Base-by-base conservation (phyloP, 2,329 filamentous ascomycete genomes). In the Botrytis fabae region DNA sequence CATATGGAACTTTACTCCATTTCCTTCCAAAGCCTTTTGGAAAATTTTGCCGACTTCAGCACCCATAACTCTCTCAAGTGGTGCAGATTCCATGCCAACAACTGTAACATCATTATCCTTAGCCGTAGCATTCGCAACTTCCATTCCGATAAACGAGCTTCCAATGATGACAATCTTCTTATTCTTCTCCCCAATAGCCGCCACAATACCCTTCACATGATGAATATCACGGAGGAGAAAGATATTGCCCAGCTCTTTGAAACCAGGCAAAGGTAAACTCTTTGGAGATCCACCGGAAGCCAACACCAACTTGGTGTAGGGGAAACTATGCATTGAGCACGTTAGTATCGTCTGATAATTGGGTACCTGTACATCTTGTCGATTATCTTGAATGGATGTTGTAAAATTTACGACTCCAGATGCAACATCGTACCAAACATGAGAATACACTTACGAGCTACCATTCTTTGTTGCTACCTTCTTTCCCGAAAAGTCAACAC, bases 111-210 rank as follows among this genome's bases (percentile, higher is more conserved):
- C 84, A 81, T 99, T 97, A 78, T 92, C 92, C 78, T 92, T 92
- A 62, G 88, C 84, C 0, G 92, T 91, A 0, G 97, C 91, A 76
- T 95, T 96, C 75, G 93, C 95, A n/a, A 97, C 89, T 83, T 99
- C 96, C 93, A 99, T 97, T 59, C 96, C 96, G 80, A 99, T 99
- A 83, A 99, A 99, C 0, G 94, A 97, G 74, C 92, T 95, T 59
- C 96, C 96, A 71, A 99, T 86, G 22, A 99, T 87, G 64, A 97
- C 94, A 77, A 99, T 90, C 82, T 97, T 98, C 87, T 97, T 98
- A 74, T 90, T 90, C 80, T 93, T 92, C 61, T 93, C 89, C 44
- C 94, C 94, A 64, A 97, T 92, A 10, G 94, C 93, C 1, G 85
- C 86, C 40, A 94, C 86, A 76, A 99, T 98, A 73, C 86, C 87